Base-by-base conservation (phyloP, 2,329 filamentous ascomycete genomes). In the Ophiostoma tasmaniense region DNA sequence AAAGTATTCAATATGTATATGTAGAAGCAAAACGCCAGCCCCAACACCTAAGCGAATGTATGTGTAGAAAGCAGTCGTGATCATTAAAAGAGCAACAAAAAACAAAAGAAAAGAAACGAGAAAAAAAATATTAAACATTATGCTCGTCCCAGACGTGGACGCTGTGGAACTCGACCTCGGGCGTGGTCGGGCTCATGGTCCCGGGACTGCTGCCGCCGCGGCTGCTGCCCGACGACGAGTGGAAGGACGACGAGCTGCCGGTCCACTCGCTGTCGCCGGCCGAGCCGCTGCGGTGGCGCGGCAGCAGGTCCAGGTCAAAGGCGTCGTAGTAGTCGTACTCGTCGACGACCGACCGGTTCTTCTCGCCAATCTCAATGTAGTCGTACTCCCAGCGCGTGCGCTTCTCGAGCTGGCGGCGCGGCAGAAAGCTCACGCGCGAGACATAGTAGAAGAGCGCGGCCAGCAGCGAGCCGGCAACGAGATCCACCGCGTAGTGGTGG, bases 401-500 rank as follows among this genome's bases (percentile, higher is more conserved):
- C 84, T 97, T 97, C 79, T 92, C 93, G 67, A 85, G 79, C 78
- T 97, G 94, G 70, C 91, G 84, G 71, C 90, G 88, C 3, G 94
- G 93, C 61, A 98, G 80, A 81, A 92, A 97, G 70, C 89, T 88
- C 59, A 89, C 86, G 76, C 91, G 91, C 69, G 90, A 87, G 71
- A 92, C 87, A 80, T 94, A 96, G 83, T 92, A 98, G 70, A 90
- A 88, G 66, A 90, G 82, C 14, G 89, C 89, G 30, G 92, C 90
- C 70, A 92, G 83, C 71, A 97, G 82, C 77, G 90, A 92, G 73
- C 94, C 94, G 45, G 81, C 92, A 33, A 97, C 92, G 66, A 98
- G 83, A 78, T 98, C 94, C 55, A 98, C 90, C 39, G 93, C 94
- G 77, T 98, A 98, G 81, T 98, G 94, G 80, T 98, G 94, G 75